Evolutionary conservation across 257 asterid species (phyloP), one percentile per base, ranked within the genome.

Genomic region (Nicotiana noctiflora): DNA sequence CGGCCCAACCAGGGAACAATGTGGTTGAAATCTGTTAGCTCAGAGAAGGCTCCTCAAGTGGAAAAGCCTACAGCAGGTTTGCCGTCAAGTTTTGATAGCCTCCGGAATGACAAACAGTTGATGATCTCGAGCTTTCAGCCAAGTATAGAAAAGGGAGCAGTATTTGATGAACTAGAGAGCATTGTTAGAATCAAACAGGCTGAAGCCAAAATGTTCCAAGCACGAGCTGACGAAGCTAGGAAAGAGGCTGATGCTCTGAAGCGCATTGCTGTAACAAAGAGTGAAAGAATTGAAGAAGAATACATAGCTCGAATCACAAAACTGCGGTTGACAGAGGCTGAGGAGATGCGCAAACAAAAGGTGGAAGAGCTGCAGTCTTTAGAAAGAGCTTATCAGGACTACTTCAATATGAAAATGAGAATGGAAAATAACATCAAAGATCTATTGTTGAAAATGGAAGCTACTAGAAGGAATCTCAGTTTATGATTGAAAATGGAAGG

Each of bases 191-290:
- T 95, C 79, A 95, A 95, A 82, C 94, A 84, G 65, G 99, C 97
- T 2, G 99, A 95, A 86, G 95, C 99, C 3, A 89, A 89, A 87
- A 95, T 95, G 98, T 95, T 95, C 76, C 96, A 91, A 86, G 62
- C 89, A 5, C 97, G 98, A 13, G 97, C 98, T 5, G 98, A 94
- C 59, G 98, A 93, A 77, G 99, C 98, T 25, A 90, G 96, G 85
- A 89, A 86, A 83, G 99, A 95, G 81, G 91, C 97, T 6, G 97
- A 92, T 85, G 94, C 97, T 14, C 88, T 95, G 83, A 90, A 90
- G 82, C 94, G 91, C 56, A 91, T 95, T 64, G 85, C 95, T 14
- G 78, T 83, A 23, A 78, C 91, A 3, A 93, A 95, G 88, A 89
- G 75, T 64, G 96, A 93, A 81, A 89, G 88, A 84, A 83, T 91